Conservation (phyloP, 345 rosid species). For the Brassica carinata region DNA sequence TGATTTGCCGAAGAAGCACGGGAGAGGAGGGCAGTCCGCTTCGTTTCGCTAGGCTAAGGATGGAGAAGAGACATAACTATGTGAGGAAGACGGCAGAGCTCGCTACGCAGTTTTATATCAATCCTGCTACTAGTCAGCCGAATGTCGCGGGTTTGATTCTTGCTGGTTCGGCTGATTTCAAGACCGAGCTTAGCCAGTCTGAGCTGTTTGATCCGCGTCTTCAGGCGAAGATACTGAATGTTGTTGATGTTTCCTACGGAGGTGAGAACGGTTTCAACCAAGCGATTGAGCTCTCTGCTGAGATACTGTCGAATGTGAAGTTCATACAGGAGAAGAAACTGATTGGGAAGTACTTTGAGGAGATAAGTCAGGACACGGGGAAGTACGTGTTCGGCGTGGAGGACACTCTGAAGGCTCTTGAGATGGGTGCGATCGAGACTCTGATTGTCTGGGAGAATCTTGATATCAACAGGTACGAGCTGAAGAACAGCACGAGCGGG, state of each 20-base stretch:
- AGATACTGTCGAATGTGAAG: conserved; percentile 85
- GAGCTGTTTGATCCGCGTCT: conserved; percentile 97
- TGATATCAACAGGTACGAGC: conserved; percentile 66
- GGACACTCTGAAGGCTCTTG: conserved; percentile 80
- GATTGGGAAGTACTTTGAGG: conserved; percentile 93
- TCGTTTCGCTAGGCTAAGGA: conserved; percentile 90
- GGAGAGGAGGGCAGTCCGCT: conserved; percentile 96
- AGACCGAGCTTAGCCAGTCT: conserved; percentile 91
- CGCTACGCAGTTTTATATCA: conserved; percentile 87
- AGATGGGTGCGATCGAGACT: conserved; percentile 91
- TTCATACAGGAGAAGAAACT: conserved; percentile 91
- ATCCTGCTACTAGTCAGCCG: conserved; percentile 92
- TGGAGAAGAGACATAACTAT: conserved; percentile 93
- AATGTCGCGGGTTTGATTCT: conserved; percentile 88
- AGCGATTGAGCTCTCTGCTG: conserved; percentile 88
- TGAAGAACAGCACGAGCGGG: conserved; percentile 65
- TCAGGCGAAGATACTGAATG: conserved; percentile 88
- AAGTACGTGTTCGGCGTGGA: conserved; percentile 89
- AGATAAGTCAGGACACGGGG: conserved; percentile 93
- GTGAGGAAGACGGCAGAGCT: conserved; percentile 96
- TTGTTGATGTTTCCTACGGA: conserved; percentile 91
- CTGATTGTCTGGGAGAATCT: conserved; percentile 93
- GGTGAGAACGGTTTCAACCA: conserved; percentile 95
- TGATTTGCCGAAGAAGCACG: conserved; percentile 93
- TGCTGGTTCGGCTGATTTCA: conserved; percentile 96